These are phyloP conservation scores for Dictyostelium firmibasis DNA, from an alignment of 78 protist species.

Conservation along the genomic window DNA sequence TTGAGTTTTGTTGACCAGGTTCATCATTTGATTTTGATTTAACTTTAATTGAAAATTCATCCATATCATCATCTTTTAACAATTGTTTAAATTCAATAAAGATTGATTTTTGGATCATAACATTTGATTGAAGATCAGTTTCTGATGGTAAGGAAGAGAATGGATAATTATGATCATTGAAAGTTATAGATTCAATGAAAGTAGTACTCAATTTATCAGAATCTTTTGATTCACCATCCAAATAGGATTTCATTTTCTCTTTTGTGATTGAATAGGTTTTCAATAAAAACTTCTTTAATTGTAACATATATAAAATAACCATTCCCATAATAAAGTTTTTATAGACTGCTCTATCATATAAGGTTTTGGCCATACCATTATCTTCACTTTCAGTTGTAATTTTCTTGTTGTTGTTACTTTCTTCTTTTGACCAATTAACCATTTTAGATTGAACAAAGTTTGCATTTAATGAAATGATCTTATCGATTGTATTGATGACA, in stretches of 20 bases:
- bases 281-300: slow-evolving; percentile 33
- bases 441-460: neutral
- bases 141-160: slow-evolving; percentile 1
- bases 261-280: slow-evolving; percentile 48
- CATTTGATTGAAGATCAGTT: neutral
- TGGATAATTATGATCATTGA: slow-evolving; percentile 44
- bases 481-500: slow-evolving; percentile 31
- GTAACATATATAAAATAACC: neutral
- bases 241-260: slow-evolving; percentile 27
- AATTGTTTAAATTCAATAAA: neutral
- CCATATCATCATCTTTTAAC: slow-evolving; percentile 48
- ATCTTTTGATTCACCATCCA: slow-evolving; percentile 7
- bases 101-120: slow-evolving; percentile 11
- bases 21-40: neutral
- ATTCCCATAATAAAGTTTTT: neutral
- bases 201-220: slow-evolving; percentile 33
- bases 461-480: slow-evolving; percentile 22
- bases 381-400: neutral
- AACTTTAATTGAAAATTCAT: slow-evolving; percentile 42
- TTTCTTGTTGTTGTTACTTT: neutral
- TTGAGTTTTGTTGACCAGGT: neutral
- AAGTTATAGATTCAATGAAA: neutral
- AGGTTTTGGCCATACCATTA: neutral
- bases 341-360: neutral
- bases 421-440: neutral